Evolutionary conservation across 2,329 filamentous ascomycete genomes (phyloP).

Genomic region (Stachybotrys chlorohalonatus): DNA sequence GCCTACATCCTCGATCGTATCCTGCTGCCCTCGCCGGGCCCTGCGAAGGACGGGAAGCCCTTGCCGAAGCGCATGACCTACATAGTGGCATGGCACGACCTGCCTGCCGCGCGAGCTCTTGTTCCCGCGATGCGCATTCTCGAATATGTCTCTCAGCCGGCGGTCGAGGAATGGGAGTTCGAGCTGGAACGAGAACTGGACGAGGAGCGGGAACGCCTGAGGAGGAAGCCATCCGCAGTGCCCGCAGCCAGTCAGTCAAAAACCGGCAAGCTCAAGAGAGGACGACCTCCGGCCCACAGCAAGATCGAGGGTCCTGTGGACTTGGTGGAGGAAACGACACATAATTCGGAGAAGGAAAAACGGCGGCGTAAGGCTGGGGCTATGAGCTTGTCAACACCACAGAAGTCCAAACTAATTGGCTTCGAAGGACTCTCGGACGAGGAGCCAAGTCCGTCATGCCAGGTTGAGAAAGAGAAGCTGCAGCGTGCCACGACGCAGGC

Average conservation of each 20-base stretch:
- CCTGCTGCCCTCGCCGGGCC: slow-evolving; percentile 29
- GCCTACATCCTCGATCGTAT: slow-evolving; percentile 49
- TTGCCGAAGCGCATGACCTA: slow-evolving; percentile 40
- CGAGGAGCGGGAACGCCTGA: slow-evolving; percentile 21
- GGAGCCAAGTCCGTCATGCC: slow-evolving; percentile 16
- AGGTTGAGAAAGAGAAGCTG: slow-evolving; percentile 9
- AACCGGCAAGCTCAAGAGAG: slow-evolving; percentile 11
- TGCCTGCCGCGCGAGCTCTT: slow-evolving; percentile 36
- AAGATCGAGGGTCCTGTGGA: slow-evolving; percentile 21
- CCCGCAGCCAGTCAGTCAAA: background rate
- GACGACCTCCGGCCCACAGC: slow-evolving; percentile 19
- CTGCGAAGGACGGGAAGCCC: slow-evolving; percentile 22
- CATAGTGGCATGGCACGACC: slow-evolving; percentile 44
- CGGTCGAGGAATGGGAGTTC: slow-evolving; percentile 49
- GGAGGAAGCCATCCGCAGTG: slow-evolving; percentile 7
- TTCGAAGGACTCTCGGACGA: slow-evolving; percentile 21
- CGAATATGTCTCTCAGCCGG: slow-evolving; percentile 49
- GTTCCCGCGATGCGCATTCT: slow-evolving; percentile 39
- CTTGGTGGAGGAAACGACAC: slow-evolving; percentile 2
- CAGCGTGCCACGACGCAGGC: background rate
- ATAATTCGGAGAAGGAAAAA: slow-evolving; percentile 1
- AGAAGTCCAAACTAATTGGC: slow-evolving; percentile 19
- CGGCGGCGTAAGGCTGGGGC: slow-evolving; percentile 12
- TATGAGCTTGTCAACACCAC: slow-evolving; percentile 26
- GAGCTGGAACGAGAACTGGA: slow-evolving; percentile 32